Conservation (phyloP, 768 basidiomycete species). For the Sarcomyxa edulis region DNA sequence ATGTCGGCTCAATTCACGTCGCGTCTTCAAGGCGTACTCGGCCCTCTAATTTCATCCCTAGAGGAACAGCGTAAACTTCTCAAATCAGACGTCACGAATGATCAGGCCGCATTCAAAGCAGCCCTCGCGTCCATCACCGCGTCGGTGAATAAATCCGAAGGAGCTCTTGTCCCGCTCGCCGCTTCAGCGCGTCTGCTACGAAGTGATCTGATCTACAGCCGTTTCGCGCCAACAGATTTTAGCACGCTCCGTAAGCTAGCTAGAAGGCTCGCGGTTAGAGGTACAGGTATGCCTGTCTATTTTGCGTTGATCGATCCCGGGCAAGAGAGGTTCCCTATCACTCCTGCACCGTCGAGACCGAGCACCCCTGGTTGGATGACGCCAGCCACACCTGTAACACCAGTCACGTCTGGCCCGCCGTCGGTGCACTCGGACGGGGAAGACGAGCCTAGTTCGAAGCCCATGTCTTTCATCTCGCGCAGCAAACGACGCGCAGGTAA, state of each 20-base stretch:
- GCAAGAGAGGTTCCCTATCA: conserved; percentile 49
- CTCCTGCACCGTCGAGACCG: conserved; percentile 33
- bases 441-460: background rate
- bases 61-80: conserved; percentile 43
- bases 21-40: conserved; percentile 40
- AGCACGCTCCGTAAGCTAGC: conserved; percentile 40
- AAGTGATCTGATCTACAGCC: conserved; percentile 54
- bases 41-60: conserved; percentile 41
- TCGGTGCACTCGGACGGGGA: background rate
- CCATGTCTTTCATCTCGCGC: too few relatives aligned
- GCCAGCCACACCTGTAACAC: conserved; percentile 1
- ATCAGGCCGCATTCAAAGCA: conserved; percentile 31
- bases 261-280: conserved; percentile 47
- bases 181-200: conserved; percentile 47
- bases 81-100: conserved; percentile 32
- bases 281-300: conserved; percentile 60
- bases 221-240: conserved; percentile 58
- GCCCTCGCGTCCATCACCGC: conserved; percentile 23
- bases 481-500: too few relatives aligned
- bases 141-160: conserved; percentile 36
- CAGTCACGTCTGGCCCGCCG: background rate
- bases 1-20: conserved; percentile 55
- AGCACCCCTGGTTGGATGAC: conserved; percentile 19
- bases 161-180: conserved; percentile 44
- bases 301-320: conserved; percentile 61